Base-by-base conservation (phyloP, 805 yeast species). In the Ogataea populi-albae region DNA sequence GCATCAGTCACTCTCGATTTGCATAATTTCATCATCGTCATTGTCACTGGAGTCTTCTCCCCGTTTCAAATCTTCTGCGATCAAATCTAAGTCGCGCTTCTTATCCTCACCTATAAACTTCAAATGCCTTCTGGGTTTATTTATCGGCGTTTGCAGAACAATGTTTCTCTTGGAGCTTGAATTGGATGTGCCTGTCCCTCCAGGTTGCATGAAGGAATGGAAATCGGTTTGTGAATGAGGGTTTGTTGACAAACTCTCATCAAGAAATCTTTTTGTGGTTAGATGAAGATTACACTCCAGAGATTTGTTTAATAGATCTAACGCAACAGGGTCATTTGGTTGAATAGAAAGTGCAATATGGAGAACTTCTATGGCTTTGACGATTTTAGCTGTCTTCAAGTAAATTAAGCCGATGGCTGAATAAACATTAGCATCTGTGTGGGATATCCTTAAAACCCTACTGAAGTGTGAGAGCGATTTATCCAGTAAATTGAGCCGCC, bases 351-450 rank as follows among this genome's bases (percentile, higher is more conserved):
- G 65, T 0, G 96, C 91, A 48, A 76, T 79, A 55, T 91, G 96
- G 35, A 93, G 65, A 20, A 73, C 68, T 44, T 81, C 84, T 24
- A 91, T 79, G 0, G 97, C 91, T 45, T 75, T 77, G 33, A 69
- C 66, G 16, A 69, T 50, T 36, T 80, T 69, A 2, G 85, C 85
- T 43, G 76, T 63, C 50, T 84, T 86, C 54, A 93, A 67, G 53
- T 87, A 71, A 2, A 89, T 77, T 33, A 91, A 69, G 0, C 96
- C 98, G 50, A 93, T 75, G 0, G 98, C 86, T 1, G 96, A 73
- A 44, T 82, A 75, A 4, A 86, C 69, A 49, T 83, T 86, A 22
- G 70, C 59, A 57, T 87, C 93, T 37, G 74, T 75, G 26, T 79
- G 79, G 20, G 86, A 73, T 11, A 81, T 66, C 45, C 76, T 79